Percentiles rank a stretch among this genome's conserved stretches.
Conservation (phyloP, 345 rosid genomes). For the Salix viminalis region DNA sequence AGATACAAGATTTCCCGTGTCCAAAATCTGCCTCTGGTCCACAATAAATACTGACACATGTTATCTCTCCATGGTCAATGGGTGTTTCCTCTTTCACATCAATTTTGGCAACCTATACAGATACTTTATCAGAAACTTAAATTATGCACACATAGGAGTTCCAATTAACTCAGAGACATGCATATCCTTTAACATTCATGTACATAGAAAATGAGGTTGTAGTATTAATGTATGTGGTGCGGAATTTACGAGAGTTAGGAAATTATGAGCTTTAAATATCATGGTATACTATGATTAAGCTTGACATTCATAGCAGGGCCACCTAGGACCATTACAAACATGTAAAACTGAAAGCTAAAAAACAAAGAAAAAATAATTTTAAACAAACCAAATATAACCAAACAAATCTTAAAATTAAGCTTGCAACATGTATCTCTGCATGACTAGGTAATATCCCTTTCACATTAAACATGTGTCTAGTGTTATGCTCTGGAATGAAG, state of each 20-base stretch:
- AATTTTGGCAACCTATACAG: conserved; percentile 70
- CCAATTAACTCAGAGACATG: background rate
- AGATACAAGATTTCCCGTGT: conserved; percentile 76
- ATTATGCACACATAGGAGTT: background rate
- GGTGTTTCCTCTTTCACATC: conserved; percentile 89
- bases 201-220: background rate
- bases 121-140: conserved; percentile 18
- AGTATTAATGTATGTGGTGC: background rate
- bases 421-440: too few species aligned
- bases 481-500: background rate
- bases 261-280: background rate
- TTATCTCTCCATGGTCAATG: conserved; percentile 79
- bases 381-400: background rate
- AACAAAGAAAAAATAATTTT: too few species aligned
- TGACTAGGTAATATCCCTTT: too few species aligned
- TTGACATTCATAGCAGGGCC: background rate
- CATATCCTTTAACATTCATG: background rate
- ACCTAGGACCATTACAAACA: background rate
- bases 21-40: conserved; percentile 79
- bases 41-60: conserved; percentile 85
- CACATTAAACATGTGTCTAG: background rate
- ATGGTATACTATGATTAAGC: background rate
- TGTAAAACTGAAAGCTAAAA: background rate
- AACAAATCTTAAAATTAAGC: too few species aligned
- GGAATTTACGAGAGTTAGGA: background rate